Conservation (phyloP, 2,329 filamentous ascomycete genomes). For the Thermoascus crustaceus region DNA sequence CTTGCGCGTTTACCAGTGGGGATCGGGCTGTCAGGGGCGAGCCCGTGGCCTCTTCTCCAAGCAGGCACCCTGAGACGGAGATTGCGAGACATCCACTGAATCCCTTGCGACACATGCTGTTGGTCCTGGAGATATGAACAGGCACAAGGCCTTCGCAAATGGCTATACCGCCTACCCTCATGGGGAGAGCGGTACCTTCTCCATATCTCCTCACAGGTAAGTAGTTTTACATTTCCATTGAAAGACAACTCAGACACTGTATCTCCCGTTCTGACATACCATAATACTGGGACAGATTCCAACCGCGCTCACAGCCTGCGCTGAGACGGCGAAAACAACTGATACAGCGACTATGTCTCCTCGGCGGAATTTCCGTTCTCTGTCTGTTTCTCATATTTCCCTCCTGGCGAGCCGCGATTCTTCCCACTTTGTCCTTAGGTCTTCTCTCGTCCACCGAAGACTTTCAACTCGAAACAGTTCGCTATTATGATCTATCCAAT, state of each 20-base stretch:
- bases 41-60: conserved; percentile 9
- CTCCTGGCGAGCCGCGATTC: conserved; percentile 57
- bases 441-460: conserved; percentile 60
- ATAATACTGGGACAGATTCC: conserved; percentile 54
- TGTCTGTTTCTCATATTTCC: conserved; percentile 66
- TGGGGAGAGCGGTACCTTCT: conserved; percentile 62
- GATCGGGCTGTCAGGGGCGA: conserved; percentile 4
- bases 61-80: conserved; percentile 2
- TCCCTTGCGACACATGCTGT: conserved; percentile 21
- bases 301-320: conserved; percentile 69
- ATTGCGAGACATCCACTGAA: conserved; percentile 4
- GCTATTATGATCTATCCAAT: conserved; percentile 91
- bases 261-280: not conserved
- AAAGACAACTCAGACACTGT: conserved; percentile 9
- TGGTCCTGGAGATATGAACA: conserved; percentile 61
- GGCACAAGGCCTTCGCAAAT: conserved; percentile 78
- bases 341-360: conserved; percentile 57
- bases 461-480: conserved; percentile 82
- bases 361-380: conserved; percentile 49
- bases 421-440: conserved; percentile 59
- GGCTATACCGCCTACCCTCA: conserved; percentile 63
- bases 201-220: conserved; percentile 83
- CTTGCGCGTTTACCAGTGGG: conserved; percentile 1
- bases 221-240: conserved; percentile 15
- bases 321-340: conserved; percentile 66